Conservation (phyloP, 805 yeast genomes). For the Hanseniaspora singularis region DNA sequence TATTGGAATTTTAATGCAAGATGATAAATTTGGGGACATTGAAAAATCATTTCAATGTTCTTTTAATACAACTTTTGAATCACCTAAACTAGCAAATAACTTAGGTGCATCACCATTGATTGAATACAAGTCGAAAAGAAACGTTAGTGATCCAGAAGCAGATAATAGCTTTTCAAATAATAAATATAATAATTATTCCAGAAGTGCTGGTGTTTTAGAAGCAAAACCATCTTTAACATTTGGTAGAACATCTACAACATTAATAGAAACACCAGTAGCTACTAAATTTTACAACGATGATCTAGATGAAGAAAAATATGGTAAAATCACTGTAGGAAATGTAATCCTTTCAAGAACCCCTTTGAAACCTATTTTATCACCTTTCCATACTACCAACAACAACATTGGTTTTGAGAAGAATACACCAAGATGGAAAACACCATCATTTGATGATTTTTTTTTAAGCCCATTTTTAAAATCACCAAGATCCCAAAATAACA, state of each 20-base stretch:
- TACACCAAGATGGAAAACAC: slow-evolving; percentile 17
- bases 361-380: slow-evolving; percentile 8
- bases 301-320: slow-evolving; percentile 8
- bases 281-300: background rate
- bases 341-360: slow-evolving; percentile 15
- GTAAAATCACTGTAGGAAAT: slow-evolving; percentile 9
- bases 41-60: slow-evolving; percentile 15
- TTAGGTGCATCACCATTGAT: slow-evolving; percentile 9
- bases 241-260: slow-evolving; percentile 8
- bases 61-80: slow-evolving; percentile 15
- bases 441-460: slow-evolving; percentile 14
- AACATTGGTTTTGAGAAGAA: background rate
- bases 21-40: background rate
- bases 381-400: too few relatives aligned
- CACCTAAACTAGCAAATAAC: slow-evolving; percentile 8
- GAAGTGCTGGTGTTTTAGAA: background rate
- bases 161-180: too few relatives aligned
- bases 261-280: slow-evolving; percentile 8
- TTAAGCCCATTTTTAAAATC: slow-evolving; percentile 14
- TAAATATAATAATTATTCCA: background rate
- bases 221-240: background rate
- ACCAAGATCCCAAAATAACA: slow-evolving; percentile 5
- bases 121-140: slow-evolving; percentile 8
- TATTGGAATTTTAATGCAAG: background rate
- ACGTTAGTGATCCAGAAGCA: background rate